Base-by-base conservation (phyloP, 805 yeast species). In the Hemisphaericaspora nanyangensis region DNA sequence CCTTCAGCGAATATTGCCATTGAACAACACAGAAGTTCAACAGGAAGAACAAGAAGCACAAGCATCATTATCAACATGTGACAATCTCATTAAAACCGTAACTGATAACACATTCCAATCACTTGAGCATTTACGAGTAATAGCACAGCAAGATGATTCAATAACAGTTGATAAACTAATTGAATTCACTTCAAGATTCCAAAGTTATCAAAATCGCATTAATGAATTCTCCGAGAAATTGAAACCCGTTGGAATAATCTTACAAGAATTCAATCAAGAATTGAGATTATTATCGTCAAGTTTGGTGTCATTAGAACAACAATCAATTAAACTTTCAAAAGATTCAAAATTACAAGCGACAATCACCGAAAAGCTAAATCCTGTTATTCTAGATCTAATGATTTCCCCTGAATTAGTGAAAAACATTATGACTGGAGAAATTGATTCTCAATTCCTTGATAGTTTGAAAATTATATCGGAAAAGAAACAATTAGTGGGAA, bases 351-450 rank as follows among this genome's bases (percentile, higher is more conserved):
- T 44, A 25, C 69, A 65, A 40, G 52, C 56, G 1, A 36, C 47
- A 3, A 35, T 60, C 11, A 58, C 60, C 5, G 70, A 65, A 17
- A 68, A 68, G 37, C 72, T 89, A 40, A 78, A 84, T 15, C 95
- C 95, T 0, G 63, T 86, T n/a, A 80, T 89, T 1, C 73, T 83
- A 28, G 90, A 85, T 47, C 65, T 85, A 26, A 66, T 85, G 43
- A 76, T 90, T 6, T 85, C 96, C 0, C 93, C 96, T 0, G 75
- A 75, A 1, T 68, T 85, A 2, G 76, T 85, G 6, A 62, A 65
- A 40, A 75, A 80, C 6, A 67, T 91, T 1, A 50, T 78, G 2
- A 66, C 66, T 29, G 89, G 79, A 16, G 77, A 76, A 8, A 65
- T 90, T 8, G 69, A 74, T 43, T 60, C 65, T 2, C 53, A 60